phyloP scores from a whole-genome alignment of 768 basidiomycete species.

The Lactarius evosmus region DNA sequence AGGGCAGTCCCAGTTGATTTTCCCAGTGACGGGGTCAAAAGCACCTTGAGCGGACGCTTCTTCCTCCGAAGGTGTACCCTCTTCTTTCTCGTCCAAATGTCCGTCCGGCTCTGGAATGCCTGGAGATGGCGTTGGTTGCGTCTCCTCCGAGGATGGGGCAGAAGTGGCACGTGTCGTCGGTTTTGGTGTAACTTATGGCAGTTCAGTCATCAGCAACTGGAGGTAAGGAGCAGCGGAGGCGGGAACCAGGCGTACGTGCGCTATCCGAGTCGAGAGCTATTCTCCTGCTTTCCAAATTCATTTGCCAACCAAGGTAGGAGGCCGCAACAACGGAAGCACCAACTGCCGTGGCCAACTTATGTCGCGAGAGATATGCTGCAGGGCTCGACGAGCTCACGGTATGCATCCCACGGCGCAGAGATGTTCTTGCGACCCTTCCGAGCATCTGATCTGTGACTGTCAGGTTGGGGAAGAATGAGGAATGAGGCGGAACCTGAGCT shows the following conservation, averaged over 20 bases:
- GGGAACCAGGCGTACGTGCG: slow-evolving; percentile 3
- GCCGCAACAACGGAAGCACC: slow-evolving; percentile 35
- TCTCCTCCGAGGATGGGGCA: slow-evolving; percentile 11
- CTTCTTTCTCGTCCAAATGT: slow-evolving; percentile 19
- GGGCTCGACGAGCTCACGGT: slow-evolving; percentile 15
- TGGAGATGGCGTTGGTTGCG: slow-evolving; percentile 3
- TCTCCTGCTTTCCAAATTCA: slow-evolving; percentile 25
- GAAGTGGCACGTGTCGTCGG: slow-evolving; percentile 5
- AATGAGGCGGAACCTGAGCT: not conserved
- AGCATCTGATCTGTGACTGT: slow-evolving; percentile 24
- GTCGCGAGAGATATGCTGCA: slow-evolving; percentile 10
- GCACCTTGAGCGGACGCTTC: slow-evolving; percentile 47
- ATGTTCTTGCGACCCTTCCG: slow-evolving; percentile 14
- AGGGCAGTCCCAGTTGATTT: slow-evolving; percentile 99
- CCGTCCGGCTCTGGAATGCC: not conserved
- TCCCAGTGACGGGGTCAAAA: slow-evolving; percentile 94
- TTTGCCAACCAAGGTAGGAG: slow-evolving; percentile 37
- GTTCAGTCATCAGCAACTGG: slow-evolving; percentile 18
- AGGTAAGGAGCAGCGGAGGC: not conserved
- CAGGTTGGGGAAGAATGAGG: not conserved
- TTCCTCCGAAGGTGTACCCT: slow-evolving; percentile 31
- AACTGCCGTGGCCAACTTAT: slow-evolving; percentile 29
- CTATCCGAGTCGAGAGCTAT: slow-evolving; percentile 31
- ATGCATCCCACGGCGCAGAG: slow-evolving; percentile 23
- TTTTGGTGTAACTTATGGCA: slow-evolving; percentile 16